Base-by-base conservation (phyloP, 306 rosid genomes). In the Benincasa hispida region DNA sequence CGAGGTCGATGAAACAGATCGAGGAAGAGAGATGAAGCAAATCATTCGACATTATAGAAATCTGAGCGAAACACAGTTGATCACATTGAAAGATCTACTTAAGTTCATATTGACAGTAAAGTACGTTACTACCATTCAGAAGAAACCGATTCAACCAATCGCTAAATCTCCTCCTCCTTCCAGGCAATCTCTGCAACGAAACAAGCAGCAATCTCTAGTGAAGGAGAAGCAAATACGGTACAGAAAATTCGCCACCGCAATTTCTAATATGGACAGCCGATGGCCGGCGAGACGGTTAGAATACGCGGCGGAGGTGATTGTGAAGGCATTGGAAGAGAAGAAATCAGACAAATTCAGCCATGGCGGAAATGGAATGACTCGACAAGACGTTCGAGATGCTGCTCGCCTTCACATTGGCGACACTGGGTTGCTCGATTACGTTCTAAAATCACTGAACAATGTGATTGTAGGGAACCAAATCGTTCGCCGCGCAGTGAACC, bases 351-450 rank as follows among this genome's bases (percentile, higher is more conserved):
- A 75, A 28, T 56, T 70, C 4, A 86, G 86, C 47, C 87, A 86
- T 75, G 80, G 79, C 8, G 53, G 79, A 60, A 76, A 58, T 28
- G 53, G 55, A 67, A 56, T 76, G 79, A 63, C 79, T 6, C 78
- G 97, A 81, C 97, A 93, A 81, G 93, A 93, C 54, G 91, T 93
- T 21, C 80, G 97, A 65, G 98, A 89, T 77, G 90, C 96, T 12
- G 96, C 98, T 77, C 74, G 98, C 77, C 88, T 91, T 15, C 96
- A 88, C 72, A 91, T 93, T 50, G 98, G 97, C 45, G 97, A 93
- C 76, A 93, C 98, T 0, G 98, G 98, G 24, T 80, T 93, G 77
- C 92, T 93, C 32, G 98, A 93, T 60, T 88, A 88, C 77, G 97
- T 91, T 47, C 85, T 93, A 63, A 93, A 93, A 82, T 93, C 98